Evolutionary conservation across 257 asterid species (phyloP).

Genomic region (Coffea eugenioides): DNA sequence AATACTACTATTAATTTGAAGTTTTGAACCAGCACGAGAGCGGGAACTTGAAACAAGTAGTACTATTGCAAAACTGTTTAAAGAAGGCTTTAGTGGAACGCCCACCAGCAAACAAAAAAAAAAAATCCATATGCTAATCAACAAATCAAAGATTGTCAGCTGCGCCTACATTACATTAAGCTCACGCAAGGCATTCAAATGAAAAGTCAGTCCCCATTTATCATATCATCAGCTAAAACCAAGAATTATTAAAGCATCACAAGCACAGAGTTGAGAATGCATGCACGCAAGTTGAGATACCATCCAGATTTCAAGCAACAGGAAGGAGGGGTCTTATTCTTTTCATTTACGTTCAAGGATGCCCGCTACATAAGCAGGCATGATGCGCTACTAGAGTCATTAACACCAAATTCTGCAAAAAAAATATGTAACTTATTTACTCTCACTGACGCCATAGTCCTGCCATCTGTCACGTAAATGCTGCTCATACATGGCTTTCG

Average conservation of each 20-base stretch:
- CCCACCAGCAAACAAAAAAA: neutral
- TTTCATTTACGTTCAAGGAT: constrained; percentile 2
- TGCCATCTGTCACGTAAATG: neutral
- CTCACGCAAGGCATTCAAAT: neutral
- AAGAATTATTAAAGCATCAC: neutral
- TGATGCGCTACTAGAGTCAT: constrained; percentile 1
- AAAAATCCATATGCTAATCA: neutral
- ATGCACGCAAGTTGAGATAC: neutral
- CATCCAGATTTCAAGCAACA: neutral
- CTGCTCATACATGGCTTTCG: neutral
- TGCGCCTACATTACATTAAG: neutral
- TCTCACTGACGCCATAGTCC: neutral
- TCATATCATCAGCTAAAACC: neutral
- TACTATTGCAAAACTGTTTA: neutral
- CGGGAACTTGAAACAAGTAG: neutral
- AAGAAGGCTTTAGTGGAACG: neutral
- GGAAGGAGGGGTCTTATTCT: constrained; percentile 7
- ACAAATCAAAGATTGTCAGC: neutral
- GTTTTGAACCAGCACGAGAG: neutral
- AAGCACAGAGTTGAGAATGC: neutral
- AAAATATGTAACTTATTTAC: neutral
- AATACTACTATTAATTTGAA: neutral
- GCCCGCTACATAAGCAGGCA: constrained; percentile 3
- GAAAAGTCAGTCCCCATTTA: neutral
- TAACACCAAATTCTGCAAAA: neutral